Evolutionary conservation across 108 stramenopile genomes (phyloP), one percentile per base, ranked within the genome.

Genomic region (Mayamaea pseudoterrestris): DNA sequence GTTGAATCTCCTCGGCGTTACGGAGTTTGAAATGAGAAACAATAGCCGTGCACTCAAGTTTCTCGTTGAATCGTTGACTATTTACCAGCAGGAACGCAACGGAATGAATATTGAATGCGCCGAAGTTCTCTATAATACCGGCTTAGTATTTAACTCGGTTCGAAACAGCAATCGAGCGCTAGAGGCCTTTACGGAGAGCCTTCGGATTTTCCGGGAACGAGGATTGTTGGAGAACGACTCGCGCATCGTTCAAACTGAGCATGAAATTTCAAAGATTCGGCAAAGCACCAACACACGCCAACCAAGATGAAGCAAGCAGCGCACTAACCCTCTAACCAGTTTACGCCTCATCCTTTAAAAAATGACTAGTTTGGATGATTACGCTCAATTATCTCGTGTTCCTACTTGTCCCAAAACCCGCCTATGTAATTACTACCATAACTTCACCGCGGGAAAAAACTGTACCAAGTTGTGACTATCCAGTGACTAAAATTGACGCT

Each of bases 61-160:
- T 58, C 63, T 76, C 25, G 56, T 64, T 46, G 74, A 76, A 48
- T 69, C 70, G n/a, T 51, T 70, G 31, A 50, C 49, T 5, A 68
- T 71, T 12, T 68, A 59, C 47, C 64, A 76, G 37, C 58, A 60
- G 35, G 46, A 30, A 7, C 59, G 52, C 1, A 36, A 27, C 11
- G 59, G 31, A n/a, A 5, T 23, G 16, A 63, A 55, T 12, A 57
- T 63, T 3, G 63, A 61, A 11, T 68, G 58, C 35, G 74, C 66
- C 6, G 70, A 71, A 55, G 69, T 64, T 7, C 50, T 71, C 11
- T 68, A 55, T 41, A 68, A 71, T 41, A 64, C 63, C 1, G 74
- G 69, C 12, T 53, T 76, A 25, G 74, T 68, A 7, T 68, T 71
- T 42, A 62, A 71, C 32, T 27, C 63, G 12, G 28, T 57, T 7